Evolutionary conservation across 257 asterid genomes (phyloP).

Genomic region (Marsdenia floribunda): DNA sequence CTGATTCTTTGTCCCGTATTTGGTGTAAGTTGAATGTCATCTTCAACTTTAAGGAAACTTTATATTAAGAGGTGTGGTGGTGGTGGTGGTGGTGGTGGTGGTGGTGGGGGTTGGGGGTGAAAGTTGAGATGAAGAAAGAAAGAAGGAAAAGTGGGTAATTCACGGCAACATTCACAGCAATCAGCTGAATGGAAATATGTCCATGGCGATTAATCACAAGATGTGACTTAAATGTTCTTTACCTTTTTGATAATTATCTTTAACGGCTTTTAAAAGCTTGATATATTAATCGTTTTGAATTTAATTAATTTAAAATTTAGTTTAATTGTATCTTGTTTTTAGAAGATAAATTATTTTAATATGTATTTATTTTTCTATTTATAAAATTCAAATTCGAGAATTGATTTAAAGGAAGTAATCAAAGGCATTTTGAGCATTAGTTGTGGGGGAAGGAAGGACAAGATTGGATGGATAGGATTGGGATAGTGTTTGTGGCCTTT

Average conservation of each 20-base stretch:
- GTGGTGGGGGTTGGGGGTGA: no score
- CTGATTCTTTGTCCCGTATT: conserved; percentile 4
- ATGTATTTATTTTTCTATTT: no score
- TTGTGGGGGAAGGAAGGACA: background rate
- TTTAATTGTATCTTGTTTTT: no score
- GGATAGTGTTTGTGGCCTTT: background rate
- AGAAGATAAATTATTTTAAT: no score
- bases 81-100: no score
- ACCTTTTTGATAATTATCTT: conserved; percentile 1
- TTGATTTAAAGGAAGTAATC: no score
- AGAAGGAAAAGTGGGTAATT: background rate
- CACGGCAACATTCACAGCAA: background rate
- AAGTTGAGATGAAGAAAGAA: background rate
- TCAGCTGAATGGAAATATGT: background rate
- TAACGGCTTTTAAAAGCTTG: background rate
- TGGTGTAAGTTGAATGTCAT: conserved; percentile 14
- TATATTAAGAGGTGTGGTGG: no score
- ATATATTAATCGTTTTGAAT: no score
- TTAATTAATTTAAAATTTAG: no score
- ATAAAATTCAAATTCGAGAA: no score
- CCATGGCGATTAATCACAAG: background rate
- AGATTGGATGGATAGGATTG: conserved; percentile 1
- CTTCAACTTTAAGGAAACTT: conserved; percentile 9
- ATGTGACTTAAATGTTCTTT: background rate
- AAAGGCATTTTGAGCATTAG: background rate